Evolutionary conservation across 164 flowering plant genomes (phyloP).

Genomic region (Nymphaea colorata): DNA sequence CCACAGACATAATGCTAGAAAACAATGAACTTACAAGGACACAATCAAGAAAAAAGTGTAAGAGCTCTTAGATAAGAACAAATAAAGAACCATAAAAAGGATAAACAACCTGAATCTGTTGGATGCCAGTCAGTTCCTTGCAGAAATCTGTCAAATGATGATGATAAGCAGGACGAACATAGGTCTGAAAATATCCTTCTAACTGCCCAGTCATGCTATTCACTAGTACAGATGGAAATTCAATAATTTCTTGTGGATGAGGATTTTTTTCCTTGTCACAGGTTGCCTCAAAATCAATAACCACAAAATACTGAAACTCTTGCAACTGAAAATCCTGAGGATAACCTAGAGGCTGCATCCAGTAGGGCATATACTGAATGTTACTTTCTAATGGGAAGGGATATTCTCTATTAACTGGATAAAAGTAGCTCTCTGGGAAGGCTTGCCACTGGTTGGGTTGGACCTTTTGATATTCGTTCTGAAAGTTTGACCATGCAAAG

Average conservation of each 20-base stretch:
- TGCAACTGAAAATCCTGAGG: constrained; percentile 38
- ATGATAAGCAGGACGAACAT: constrained; percentile 78
- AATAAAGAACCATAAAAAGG: background rate
- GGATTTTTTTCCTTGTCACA: constrained; percentile 79
- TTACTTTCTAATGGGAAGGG: constrained; percentile 28
- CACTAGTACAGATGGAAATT: constrained; percentile 92
- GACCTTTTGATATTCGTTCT: constrained; percentile 35
- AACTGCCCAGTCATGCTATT: constrained; percentile 71
- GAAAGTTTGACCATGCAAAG: constrained; percentile 27
- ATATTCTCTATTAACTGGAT: constrained; percentile 22
- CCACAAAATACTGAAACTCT: constrained; percentile 92
- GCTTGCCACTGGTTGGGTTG: constrained; percentile 33
- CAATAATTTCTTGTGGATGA: constrained; percentile 91
- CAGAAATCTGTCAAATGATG: constrained; percentile 77
- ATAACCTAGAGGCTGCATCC: constrained; percentile 33
- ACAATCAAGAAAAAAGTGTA: too few relatives aligned
- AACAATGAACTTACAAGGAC: background rate
- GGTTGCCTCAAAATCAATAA: constrained; percentile 96
- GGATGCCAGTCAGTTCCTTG: constrained; percentile 95
- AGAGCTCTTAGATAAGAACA: background rate
- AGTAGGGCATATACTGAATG: constrained; percentile 35
- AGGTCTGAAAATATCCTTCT: constrained; percentile 74
- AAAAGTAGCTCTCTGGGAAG: constrained; percentile 25
- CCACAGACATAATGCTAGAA: background rate
- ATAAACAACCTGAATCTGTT: constrained; percentile 70